Evolutionary conservation across 2,329 filamentous ascomycete species (phyloP).

Genomic region (Phialophora expanda): DNA sequence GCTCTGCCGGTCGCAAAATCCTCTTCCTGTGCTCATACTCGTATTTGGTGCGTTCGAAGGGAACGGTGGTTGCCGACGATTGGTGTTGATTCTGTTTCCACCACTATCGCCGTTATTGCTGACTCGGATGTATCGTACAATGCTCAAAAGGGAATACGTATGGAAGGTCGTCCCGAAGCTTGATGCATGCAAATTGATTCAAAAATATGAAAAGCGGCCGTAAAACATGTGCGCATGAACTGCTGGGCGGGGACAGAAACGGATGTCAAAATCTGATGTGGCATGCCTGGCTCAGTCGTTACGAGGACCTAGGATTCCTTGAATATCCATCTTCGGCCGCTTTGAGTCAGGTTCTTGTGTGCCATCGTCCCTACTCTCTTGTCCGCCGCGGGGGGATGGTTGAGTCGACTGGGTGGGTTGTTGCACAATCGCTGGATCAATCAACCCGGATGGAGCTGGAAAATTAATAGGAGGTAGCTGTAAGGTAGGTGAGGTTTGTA

Average conservation of each 20-base stretch:
- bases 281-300: conserved; percentile 20
- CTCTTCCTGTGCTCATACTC: background rate
- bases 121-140: conserved; percentile 15
- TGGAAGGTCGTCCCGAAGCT: background rate
- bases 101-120: conserved; percentile 3
- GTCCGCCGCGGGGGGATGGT: conserved; percentile 14
- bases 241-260: background rate
- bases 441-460: conserved; percentile 28
- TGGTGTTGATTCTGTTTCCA: conserved; percentile 5
- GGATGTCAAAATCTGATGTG: background rate
- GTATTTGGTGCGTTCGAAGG: background rate
- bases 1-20: background rate
- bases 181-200: conserved; percentile 17
- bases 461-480: conserved; percentile 39
- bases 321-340: conserved; percentile 40
- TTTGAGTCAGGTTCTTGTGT: conserved; percentile 38
- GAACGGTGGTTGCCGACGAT: background rate
- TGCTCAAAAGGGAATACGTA: background rate
- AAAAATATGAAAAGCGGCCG: conserved; percentile 15
- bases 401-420: conserved; percentile 24
- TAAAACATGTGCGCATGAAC: conserved; percentile 3
- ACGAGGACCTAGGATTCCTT: conserved; percentile 37
- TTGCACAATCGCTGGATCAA: conserved; percentile 38
- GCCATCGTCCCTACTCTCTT: conserved; percentile 24
- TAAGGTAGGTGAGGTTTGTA: conserved; percentile 24